Conservation (phyloP, 768 basidiomycete genomes). For the Chalciporus piperatus region DNA sequence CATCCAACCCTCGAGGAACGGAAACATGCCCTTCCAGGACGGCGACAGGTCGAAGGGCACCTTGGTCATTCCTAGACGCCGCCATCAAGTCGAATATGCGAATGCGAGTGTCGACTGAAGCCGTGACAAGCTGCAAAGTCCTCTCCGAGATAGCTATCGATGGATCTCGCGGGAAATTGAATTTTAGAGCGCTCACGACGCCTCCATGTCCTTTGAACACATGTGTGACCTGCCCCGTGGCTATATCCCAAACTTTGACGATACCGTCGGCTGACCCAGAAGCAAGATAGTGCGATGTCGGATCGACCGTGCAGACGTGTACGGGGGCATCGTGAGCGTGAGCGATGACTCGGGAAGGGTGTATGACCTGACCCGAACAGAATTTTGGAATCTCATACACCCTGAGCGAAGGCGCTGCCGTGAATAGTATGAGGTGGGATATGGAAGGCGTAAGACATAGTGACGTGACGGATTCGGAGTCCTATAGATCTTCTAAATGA, state of each 20-base stretch:
- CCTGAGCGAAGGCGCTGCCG: conserved; percentile 75
- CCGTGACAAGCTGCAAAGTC: conserved; percentile 82
- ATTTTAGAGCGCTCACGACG: conserved; percentile 88
- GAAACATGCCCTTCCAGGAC: conserved; percentile 95
- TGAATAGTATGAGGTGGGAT: conserved; percentile 75
- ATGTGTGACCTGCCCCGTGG: conserved; percentile 87
- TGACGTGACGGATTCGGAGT: conserved; percentile 79
- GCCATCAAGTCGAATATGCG: conserved; percentile 88
- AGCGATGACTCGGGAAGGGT: conserved; percentile 71
- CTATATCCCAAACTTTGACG: conserved; percentile 95
- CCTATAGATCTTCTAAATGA: conserved; percentile 46
- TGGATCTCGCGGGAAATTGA: conserved; percentile 71
- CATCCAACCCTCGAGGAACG: conserved; percentile 87
- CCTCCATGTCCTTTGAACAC: conserved; percentile 96
- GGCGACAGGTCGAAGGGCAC: conserved; percentile 62
- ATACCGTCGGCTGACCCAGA: conserved; percentile 95
- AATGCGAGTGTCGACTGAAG: conserved; percentile 87
- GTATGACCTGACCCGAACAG: conserved; percentile 47
- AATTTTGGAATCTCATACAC: conserved; percentile 75
- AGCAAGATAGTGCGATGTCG: conserved; percentile 85
- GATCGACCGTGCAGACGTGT: conserved; percentile 82
- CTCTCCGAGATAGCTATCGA: conserved; percentile 44
- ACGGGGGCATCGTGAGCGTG: conserved; percentile 93
- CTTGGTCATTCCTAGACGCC: conserved; percentile 52
- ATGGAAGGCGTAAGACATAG: conserved; percentile 78